Conservation (phyloP, 768 basidiomycete species). For the Xanthoconium stramineum region DNA sequence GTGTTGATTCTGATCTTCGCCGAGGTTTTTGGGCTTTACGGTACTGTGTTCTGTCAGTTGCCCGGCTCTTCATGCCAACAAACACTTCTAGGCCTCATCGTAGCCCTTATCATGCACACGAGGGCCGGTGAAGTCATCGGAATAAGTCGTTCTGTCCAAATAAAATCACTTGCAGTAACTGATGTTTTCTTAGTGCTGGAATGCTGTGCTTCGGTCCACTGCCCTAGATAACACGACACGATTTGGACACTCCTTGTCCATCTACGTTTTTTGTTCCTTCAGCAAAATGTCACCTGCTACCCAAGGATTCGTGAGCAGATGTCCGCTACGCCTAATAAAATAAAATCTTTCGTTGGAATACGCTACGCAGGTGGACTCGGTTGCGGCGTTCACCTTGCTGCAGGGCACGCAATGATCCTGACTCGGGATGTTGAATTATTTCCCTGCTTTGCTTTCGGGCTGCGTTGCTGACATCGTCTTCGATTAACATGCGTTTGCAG, state of each 20-base stretch:
- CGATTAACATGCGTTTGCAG: no score
- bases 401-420: no score
- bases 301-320: not conserved
- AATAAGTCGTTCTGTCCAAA: constrained; percentile 3
- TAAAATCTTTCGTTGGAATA: no score
- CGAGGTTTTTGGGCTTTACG: no score
- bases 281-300: not conserved
- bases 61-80: not conserved
- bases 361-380: no score
- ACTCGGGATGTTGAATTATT: no score
- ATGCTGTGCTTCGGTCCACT: not conserved
- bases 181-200: constrained; percentile 25
- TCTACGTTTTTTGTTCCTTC: not conserved
- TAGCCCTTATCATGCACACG: constrained; percentile 58
- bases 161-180: not conserved
- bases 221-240: not conserved
- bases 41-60: not conserved
- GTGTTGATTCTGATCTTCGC: no score
- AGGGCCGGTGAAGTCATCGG: constrained; percentile 37
- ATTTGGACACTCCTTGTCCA: not conserved
- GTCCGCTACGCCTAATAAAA: no score
- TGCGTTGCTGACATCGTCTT: no score
- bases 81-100: not conserved
- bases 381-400: no score
- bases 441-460: no score